Evolutionary conservation across 208 protist species (phyloP), one percentile per base, ranked within the genome.

Genomic region (Crithidia brevicula): DNA sequence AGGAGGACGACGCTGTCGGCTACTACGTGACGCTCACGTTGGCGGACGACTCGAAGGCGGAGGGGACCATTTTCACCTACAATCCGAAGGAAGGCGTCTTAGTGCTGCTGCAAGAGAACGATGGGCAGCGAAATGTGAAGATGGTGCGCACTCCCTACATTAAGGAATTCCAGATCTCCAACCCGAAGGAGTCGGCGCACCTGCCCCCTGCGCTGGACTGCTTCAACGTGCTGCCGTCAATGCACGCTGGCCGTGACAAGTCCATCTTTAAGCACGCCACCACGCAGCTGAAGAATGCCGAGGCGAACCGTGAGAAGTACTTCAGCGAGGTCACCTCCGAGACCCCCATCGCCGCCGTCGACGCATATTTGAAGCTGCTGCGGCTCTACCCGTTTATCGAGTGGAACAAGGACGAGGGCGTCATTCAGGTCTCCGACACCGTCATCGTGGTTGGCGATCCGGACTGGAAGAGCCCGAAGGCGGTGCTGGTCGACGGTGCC

Each of bases 61-160:
- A 83, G 30, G 91, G 91, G 16, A 88, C 79, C 22, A 78, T 96
- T 40, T 96, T 88, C 69, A 93, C 91, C 3, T 96, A 93, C 81
- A 92, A 91, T 51, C 79, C 88, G 2, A 72, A 77, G 23, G 81
- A 92, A 46, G 86, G 82, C 8, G 50, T 96, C 30, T 66, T 96
- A 45, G 88, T 92, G 6, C 75, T 96, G 16, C 59, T 94, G 52
- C 75, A 78, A 15, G 60, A 86, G 28, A 60, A 67, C 31, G 77
- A 75, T 18, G 73, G 81, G n/a, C 77, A 76, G 43, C 68, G 79
- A 11, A 82, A 70, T 27, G 74, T 93, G 28, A 88, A 87, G 50
- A 82, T 96, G 58, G 82, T 96, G 10, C 78, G 83, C 36, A 92
- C 85, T 1, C 57, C 56, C 7, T 94, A 86, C 67, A 94, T 96